Percentiles rank a stretch among this genome's conserved stretches.
These are phyloP conservation scores for Aspergillus nidulans DNA, from an alignment of 495 filamentous ascomycete species.

Conservation along the genomic window DNA sequence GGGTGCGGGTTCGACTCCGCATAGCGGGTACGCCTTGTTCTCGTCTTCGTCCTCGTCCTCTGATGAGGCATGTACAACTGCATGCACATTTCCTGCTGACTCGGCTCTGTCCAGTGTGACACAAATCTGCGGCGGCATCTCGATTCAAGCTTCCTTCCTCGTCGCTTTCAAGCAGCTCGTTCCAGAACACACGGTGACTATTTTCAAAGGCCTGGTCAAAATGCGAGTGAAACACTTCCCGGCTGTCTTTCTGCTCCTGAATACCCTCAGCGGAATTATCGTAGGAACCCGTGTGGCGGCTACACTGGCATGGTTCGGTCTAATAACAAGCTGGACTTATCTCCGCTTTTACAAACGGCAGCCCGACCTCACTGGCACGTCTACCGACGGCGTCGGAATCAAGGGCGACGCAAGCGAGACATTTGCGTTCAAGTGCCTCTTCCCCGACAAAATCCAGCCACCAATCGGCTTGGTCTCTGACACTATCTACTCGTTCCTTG, in stretches of 20 bases:
- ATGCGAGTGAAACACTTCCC: conserved; percentile 93
- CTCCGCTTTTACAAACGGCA: conserved; percentile 93
- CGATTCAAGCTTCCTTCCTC: conserved; percentile 88
- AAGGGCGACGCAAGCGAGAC: conserved; percentile 92
- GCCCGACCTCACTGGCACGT: conserved; percentile 51
- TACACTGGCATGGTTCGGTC: conserved; percentile 73
- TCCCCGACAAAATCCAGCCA: conserved; percentile 80
- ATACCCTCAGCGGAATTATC: conserved; percentile 70
- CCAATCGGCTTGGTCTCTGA: conserved; percentile 70
- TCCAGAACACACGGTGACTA: conserved; percentile 93
- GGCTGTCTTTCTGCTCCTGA: conserved; percentile 77
- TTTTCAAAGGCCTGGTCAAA: conserved; percentile 81
- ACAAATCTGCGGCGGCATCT: conserved; percentile 81
- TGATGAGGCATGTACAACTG: conserved; percentile 17
- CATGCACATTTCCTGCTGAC: conserved; percentile 26
- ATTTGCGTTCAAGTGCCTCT: conserved; percentile 92
- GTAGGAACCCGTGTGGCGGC: conserved; percentile 83
- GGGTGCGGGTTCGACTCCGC: conserved; percentile 27
- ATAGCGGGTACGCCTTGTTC: conserved; percentile 59
- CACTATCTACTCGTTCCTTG: conserved; percentile 67
- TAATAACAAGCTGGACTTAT: conserved; percentile 90
- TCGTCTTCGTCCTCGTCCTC: conserved; percentile 27
- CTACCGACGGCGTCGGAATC: conserved; percentile 46
- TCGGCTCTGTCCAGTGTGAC: conserved; percentile 50
- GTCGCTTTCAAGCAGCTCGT: conserved; percentile 98